These are phyloP conservation scores for Rubia peregrina DNA, from an alignment of 305 asterid genomes.

Conservation along the genomic window DNA sequence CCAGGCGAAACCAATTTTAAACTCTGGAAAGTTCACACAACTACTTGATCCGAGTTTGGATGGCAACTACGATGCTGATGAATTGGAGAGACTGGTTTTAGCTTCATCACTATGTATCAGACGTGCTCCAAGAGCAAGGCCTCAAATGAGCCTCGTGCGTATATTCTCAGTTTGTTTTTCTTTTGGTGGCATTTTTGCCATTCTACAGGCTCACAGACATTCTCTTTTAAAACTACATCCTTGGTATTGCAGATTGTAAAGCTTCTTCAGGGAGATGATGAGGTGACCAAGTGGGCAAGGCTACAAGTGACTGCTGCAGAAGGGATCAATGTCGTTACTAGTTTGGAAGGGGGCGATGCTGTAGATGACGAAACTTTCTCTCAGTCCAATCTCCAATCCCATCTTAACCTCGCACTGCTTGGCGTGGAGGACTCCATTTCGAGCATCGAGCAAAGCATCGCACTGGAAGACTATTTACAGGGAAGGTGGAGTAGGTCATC, in stretches of 20 bases:
- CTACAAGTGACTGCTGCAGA: slow-evolving; percentile 52
- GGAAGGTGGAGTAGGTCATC: slow-evolving; percentile 90
- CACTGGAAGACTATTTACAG: slow-evolving; percentile 67
- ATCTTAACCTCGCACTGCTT: slow-evolving; percentile 73
- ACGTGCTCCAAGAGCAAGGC: slow-evolving; percentile 87
- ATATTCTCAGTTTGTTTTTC: neutral
- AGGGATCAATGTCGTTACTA: slow-evolving; percentile 27
- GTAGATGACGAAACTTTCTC: slow-evolving; percentile 60
- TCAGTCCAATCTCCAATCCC: slow-evolving; percentile 61
- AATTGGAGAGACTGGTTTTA: slow-evolving; percentile 76
- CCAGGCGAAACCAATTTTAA: slow-evolving; percentile 82
- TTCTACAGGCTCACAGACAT: neutral
- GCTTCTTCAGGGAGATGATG: slow-evolving; percentile 79
- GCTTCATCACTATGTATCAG: slow-evolving; percentile 87
- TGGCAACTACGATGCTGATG: slow-evolving; percentile 46
- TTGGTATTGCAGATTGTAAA: slow-evolving; percentile 45
- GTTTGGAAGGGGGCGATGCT: slow-evolving; percentile 41
- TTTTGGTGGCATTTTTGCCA: neutral
- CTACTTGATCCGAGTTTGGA: slow-evolving; percentile 66
- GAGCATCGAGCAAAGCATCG: slow-evolving; percentile 69
- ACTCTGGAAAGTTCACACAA: slow-evolving; percentile 44
- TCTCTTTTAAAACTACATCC: neutral
- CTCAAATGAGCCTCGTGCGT: slow-evolving; percentile 81
- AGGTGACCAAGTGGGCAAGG: slow-evolving; percentile 63
- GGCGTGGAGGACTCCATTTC: slow-evolving; percentile 78